Conservation (phyloP, 768 basidiomycete species). For the Lentinus brumalis region DNA sequence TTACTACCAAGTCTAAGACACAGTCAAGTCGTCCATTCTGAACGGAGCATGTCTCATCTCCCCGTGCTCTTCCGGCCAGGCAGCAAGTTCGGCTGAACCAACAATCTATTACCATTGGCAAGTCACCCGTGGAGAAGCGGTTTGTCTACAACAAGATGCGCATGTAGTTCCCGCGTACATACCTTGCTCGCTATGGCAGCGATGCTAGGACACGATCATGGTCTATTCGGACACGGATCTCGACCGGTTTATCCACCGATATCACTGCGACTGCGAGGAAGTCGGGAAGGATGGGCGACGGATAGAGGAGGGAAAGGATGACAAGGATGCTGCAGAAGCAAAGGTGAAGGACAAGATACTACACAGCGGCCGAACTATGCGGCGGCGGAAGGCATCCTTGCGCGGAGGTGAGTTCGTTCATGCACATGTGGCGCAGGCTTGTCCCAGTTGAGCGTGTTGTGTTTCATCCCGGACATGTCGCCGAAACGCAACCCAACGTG, state of each 20-base stretch:
- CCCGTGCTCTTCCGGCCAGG: too few species aligned
- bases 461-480: not conserved
- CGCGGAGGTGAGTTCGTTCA: not conserved
- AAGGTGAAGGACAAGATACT: conserved; percentile 16
- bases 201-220: conserved; percentile 36
- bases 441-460: conserved; percentile 4
- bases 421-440: not conserved
- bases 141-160: conserved; percentile 32
- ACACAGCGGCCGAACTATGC: conserved; percentile 14
- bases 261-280: conserved; percentile 29
- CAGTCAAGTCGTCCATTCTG: too few species aligned
- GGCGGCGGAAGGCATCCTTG: conserved; percentile 4
- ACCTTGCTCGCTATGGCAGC: conserved; percentile 38
- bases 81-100: too few species aligned
- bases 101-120: too few species aligned
- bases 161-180: conserved; percentile 43
- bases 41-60: too few species aligned
- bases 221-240: conserved; percentile 38
- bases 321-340: conserved; percentile 19
- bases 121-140: conserved; percentile 42
- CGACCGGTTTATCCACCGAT: conserved; percentile 39
- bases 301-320: conserved; percentile 22
- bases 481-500: not conserved
- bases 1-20: too few species aligned
- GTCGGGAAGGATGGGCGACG: conserved; percentile 7